A percentile compares a stretch with the other conserved stretches of the same genome.
Evolutionary conservation across 805 yeast species (phyloP).

Genomic region (Ogataea minuta): DNA sequence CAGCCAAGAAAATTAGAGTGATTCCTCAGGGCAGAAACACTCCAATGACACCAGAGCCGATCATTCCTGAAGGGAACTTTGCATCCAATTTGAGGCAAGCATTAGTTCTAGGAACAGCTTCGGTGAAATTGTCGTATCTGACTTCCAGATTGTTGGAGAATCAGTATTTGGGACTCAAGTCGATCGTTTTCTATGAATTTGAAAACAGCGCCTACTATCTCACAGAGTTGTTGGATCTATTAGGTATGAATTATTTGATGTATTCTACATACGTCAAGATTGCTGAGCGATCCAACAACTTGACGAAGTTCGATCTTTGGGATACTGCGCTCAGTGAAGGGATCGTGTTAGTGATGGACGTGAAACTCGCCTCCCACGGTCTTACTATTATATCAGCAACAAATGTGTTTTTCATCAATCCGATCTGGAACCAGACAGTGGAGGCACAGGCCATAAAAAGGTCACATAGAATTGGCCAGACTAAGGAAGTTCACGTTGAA

Average conservation of each 20-base stretch:
- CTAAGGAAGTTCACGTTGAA: conserved; percentile 62
- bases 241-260: conserved; percentile 59
- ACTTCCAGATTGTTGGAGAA: conserved; percentile 54
- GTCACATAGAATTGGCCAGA: conserved; percentile 75
- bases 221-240: conserved; percentile 59
- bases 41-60: conserved; percentile 29
- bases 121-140: conserved; percentile 62
- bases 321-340: conserved; percentile 46
- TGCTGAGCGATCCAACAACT: conserved; percentile 48
- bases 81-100: conserved; percentile 34
- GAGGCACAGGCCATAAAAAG: conserved; percentile 79
- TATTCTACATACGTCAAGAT: conserved; percentile 61
- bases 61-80: conserved; percentile 18
- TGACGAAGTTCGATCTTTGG: conserved; percentile 48
- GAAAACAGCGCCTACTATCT: conserved; percentile 70
- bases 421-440: conserved; percentile 65
- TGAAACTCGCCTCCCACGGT: conserved; percentile 67
- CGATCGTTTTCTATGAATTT: conserved; percentile 66
- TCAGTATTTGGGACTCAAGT: conserved; percentile 45
- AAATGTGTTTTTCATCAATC: conserved; percentile 65
- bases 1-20: conserved; percentile 21
- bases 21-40: conserved; percentile 17
- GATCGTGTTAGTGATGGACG: conserved; percentile 60
- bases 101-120: conserved; percentile 55
- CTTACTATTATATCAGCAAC: conserved; percentile 67